Evolutionary conservation across 306 rosid genomes (phyloP), one percentile per base, ranked within the genome.

Genomic region (Styphnolobium japonicum): DNA sequence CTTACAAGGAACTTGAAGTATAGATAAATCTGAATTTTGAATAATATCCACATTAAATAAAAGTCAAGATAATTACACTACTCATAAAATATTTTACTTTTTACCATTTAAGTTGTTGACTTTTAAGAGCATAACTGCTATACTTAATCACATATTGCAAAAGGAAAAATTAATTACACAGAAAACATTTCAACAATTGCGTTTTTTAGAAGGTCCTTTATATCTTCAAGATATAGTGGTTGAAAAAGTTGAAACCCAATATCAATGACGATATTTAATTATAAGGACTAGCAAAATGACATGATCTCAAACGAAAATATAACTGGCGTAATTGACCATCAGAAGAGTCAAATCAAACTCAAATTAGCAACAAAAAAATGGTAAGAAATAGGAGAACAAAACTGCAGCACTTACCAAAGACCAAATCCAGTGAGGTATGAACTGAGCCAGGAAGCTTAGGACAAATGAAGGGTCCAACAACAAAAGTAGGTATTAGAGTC

Each of bases 381-480:
- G 6, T 2, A 58, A n/a, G 3, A 58, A 25, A 12, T 2, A 61
- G 14, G 11, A n/a, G 19, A 10, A 65, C 34, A 22, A 34, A 22
- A 19, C 0, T 10, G 18, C 0, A 23, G 9, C 4, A 80, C 70
- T 46, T 79, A 91, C 91, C 93, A 6, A 87, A 71, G 6, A 88
- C n/a, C 76, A 88, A 65, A 83, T 81, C 12, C 31, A 89, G 5
- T 0, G 64, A 21, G 57, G 7, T 0, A 42, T 27, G 58, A 11
- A 93, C 55, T 0, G 98, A 93, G 69, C 67, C 51, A 0, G 96
- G 93, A 7, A 90, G 56, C 12, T 71, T 75, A 4, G 84, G 83
- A 57, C 89, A 90, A 58, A 93, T 77, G 75, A 86, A 93, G 9
- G 87, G 85, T 14, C 97, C 93, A 33, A 66, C 45, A 40, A 90